Base-by-base conservation (phyloP, 2,329 filamentous ascomycete species). In the Fonsecaea monophora region DNA sequence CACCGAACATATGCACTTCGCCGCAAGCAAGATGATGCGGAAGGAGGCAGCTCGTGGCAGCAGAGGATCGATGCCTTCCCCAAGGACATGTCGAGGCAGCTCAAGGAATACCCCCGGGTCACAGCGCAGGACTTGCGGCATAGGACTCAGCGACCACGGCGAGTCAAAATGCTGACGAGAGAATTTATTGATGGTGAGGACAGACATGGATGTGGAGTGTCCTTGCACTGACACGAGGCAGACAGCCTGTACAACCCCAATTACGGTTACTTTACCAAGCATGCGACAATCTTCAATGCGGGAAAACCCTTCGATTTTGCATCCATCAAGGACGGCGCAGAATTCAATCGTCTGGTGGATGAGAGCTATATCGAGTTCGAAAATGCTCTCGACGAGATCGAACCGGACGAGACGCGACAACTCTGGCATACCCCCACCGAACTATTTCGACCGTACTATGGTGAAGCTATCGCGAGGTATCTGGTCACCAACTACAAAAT, bases 361-460 rank as follows among this genome's bases (percentile, higher is more conserved):
- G 83, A 89, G 71, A 88, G 92, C 69, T 99, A 98, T 78, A 91
- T 88, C 55, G 88, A 92, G 71, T 98, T 99, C 75, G 95, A 99
- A 79, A 92, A 98, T 76, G 82, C 83, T 25, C 86, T 99, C 65
- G 96, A 99, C 77, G 86, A 85, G 54, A 84, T 86, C 66, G 83
- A 89, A 25, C 86, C 86, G 55, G 87, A 92, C 81, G 87, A 91
- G 56, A 90, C 92, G 48, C 88, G 95, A 9, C 95, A 99, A 81
- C 84, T 99, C 54, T 99, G 95, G 95, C 96, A 99, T 79, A 99
- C 95, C 12, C 95, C 96, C 0, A 99, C 95, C 0, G 95, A 99
- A 82, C 87, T 99, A 21, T 99, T 99, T 82, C 88, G 92, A 37
- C 95, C 96, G 0, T 96, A 94, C 80, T 99, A 99, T 78, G 96